Conservation (phyloP, 192 early-diverging fungal genomes). For the Linnemannia exigua region DNA sequence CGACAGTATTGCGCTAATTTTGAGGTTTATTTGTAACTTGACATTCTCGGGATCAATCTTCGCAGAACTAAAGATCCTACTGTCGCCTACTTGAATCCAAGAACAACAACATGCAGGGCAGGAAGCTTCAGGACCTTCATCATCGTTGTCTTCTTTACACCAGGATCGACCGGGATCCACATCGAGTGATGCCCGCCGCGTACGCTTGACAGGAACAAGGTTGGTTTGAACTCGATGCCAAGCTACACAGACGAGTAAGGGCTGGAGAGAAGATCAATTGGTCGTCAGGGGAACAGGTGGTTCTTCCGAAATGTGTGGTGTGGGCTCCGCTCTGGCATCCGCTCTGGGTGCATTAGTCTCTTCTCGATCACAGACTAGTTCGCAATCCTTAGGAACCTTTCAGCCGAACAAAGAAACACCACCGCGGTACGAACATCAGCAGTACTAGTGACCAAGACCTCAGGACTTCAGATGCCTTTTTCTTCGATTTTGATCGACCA, state of each 20-base stretch:
- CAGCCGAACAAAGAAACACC: background rate
- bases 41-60: constrained; percentile 55
- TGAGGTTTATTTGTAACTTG: constrained; percentile 33
- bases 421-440: background rate
- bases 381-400: background rate
- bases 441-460: background rate
- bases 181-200: background rate
- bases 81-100: constrained; percentile 20
- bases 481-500: constrained; percentile 36
- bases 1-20: constrained; percentile 33
- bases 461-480: constrained; percentile 35
- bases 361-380: background rate
- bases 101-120: background rate
- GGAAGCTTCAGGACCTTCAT: background rate
- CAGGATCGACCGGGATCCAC: background rate
- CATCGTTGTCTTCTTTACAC: background rate
- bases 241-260: background rate
- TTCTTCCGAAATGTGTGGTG: background rate
- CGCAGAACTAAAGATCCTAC: constrained; percentile 16
- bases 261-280: background rate
- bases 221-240: background rate
- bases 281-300: background rate
- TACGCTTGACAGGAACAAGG: constrained; percentile 2
- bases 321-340: no score
- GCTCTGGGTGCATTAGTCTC: background rate